Evolutionary conservation across 768 basidiomycete species (phyloP), one percentile per base, ranked within the genome.

Genomic region (Crucibulum laeve): DNA sequence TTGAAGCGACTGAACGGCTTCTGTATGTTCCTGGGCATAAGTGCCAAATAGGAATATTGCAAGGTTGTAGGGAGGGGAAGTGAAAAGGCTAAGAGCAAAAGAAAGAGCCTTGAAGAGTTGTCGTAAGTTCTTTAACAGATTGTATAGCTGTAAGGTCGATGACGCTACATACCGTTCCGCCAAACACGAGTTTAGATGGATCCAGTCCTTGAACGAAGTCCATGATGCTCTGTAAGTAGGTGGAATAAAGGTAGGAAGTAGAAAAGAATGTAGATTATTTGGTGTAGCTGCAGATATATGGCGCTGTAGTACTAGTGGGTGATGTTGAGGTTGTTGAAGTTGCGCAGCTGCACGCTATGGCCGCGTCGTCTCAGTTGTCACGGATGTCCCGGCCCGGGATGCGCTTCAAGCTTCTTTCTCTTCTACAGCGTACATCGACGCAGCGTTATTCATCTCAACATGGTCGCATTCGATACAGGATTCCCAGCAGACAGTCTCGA

Each of bases 401-500:
- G n/a, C n/a, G n/a, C n/a, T n/a, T n/a, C n/a, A n/a, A n/a, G n/a
- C n/a, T n/a, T n/a, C n/a, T n/a, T n/a, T n/a, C n/a, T n/a, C n/a
- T n/a, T n/a, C n/a, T n/a, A n/a, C n/a, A n/a, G n/a, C n/a, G n/a
- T n/a, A n/a, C n/a, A n/a, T 30, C 28, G 28, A 30, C 28, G 7
- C n/a, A 18, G 18, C 7, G 18, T 36, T 18, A 8, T 36, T 30
- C 28, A n/a, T n/a, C 28, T 7, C 28, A n/a, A n/a, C 28, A 30
- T 30, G 28, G 8, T n/a, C n/a, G 28, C 28, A 19, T 36, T 68
- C 40, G 80, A 91, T 61, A 95, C 92, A 1, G 62, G 68, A n/a
- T 84, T 79, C 55, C 91, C 91, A 7, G 93, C 92, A 17, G 93
- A 96, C 62, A 81, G 87, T 8, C 74, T 92, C 43, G 96, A 98